Base-by-base conservation (phyloP, 768 basidiomycete species). In the Leccinellum albellum region DNA sequence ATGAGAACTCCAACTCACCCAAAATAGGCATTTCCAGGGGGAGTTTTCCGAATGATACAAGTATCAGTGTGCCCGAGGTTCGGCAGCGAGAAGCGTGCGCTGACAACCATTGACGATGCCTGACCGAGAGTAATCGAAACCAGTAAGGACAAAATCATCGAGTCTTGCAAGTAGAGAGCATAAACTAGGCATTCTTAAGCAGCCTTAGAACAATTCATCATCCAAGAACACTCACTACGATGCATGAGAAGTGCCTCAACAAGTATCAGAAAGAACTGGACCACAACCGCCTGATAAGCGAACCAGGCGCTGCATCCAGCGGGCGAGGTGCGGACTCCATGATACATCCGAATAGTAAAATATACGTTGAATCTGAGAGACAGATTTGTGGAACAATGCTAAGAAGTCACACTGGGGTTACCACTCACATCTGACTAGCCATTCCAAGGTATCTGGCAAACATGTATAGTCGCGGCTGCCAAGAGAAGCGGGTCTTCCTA, bases 301-400 rank as follows among this genome's bases (percentile, higher is more conserved):
- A 57, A 60, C 67, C 67, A 69, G 20, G 24, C 17, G 10, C 20
- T 56, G 45, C 67, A 69, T 2, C 35, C 50, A 3, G n/a, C n/a
- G 3, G 52, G 37, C 3, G 58, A 21, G n/a, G 55, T 56, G 4
- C 20, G n/a, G 15, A 60, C 10, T 5, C 61, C 63, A 7, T 26
- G 21, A 10, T 56, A 53, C 60, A 69, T 67, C 13, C 65, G 57
- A 20, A 47, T 14, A 0, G 58, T 40, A 47, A 69, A 63, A 40
- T 59, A 66, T 3, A 69, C 48, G 26, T 65, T 69, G n/a, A 63
- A 69, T 17, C 65, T 69, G 29, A 29, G 17, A 15, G 12, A 32
- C 4, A 40, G 45, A 32, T n/a, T 12, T 10, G 24, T 13, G 10
- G 28, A 6, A 12, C 13, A n/a, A 26, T 17, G 4, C 4, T 13